A percentile compares a stretch with the other conserved stretches of the same genome.
Conservation (phyloP, 768 basidiomycete species). For the Termitomyces sp. region DNA sequence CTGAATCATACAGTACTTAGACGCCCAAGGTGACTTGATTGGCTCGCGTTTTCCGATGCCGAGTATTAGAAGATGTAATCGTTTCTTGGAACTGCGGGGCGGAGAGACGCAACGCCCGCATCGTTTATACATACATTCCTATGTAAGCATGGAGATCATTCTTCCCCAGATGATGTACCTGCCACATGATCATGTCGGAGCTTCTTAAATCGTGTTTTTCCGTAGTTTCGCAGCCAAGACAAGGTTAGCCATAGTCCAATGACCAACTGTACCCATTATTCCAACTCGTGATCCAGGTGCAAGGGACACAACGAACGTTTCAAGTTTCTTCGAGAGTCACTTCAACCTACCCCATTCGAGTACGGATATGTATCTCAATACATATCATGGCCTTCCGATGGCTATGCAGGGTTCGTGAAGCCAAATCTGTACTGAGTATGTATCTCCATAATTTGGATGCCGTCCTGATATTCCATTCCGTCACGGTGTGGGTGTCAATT, state of each 20-base stretch:
- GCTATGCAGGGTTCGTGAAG: neutral
- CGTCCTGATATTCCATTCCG: neutral
- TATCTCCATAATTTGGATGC: neutral
- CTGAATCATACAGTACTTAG: neutral
- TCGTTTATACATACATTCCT: neutral
- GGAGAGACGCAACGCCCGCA: neutral
- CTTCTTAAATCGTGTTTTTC: neutral
- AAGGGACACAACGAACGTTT: neutral
- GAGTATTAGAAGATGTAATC: neutral
- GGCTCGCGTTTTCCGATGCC: neutral
- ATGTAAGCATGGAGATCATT: neutral
- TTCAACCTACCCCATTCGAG: no score
- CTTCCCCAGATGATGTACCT: neutral
- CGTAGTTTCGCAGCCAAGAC: neutral
- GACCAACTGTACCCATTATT: constrained; percentile 3
- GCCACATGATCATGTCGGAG: neutral
- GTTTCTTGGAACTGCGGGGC: neutral
- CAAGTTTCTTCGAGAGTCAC: neutral
- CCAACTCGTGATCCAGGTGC: neutral
- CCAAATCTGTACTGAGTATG: neutral
- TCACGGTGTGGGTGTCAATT: neutral
- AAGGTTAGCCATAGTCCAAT: neutral
- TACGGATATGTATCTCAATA: no score
- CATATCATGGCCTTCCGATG: neutral
- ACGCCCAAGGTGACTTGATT: neutral